These are phyloP conservation scores for Macrotyloma uniflorum DNA, from an alignment of 306 rosid species.

Conservation along the genomic window DNA sequence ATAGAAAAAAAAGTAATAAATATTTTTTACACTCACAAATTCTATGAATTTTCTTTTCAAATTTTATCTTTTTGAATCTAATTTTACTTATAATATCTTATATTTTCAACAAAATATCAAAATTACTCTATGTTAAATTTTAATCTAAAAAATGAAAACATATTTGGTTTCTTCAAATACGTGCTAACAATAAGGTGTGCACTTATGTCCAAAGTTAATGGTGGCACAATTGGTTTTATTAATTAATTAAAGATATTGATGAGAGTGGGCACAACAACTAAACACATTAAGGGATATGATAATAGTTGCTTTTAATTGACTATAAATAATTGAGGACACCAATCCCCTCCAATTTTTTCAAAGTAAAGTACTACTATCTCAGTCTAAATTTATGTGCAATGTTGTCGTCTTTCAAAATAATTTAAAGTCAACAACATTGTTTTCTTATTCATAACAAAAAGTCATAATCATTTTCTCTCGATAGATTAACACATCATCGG, in stretches of 20 bases:
- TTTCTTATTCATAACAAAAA: conserved; percentile 29
- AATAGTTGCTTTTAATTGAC: conserved; percentile 16
- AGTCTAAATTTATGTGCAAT: conserved; percentile 32
- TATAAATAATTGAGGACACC: conserved; percentile 41
- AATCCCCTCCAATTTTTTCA: not conserved
- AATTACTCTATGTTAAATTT: not conserved
- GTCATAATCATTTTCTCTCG: conserved; percentile 29
- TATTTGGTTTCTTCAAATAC: not conserved
- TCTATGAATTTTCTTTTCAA: no score
- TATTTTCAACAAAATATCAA: not conserved
- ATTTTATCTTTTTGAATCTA: no score
- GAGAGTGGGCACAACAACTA: conserved; percentile 16
- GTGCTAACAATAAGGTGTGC: not conserved
- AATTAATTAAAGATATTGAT: not conserved
- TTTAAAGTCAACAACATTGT: conserved; percentile 21
- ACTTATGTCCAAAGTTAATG: not conserved
- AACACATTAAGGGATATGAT: not conserved
- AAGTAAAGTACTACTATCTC: not conserved
- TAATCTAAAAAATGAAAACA: not conserved
- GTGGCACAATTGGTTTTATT: not conserved
- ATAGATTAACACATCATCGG: conserved; percentile 39
- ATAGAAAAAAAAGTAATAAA: no score
- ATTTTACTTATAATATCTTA: no score
- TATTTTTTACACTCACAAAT: no score
- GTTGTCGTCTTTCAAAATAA: conserved; percentile 42